Evolutionary conservation across 176 grass and related monocot genomes (phyloP), one percentile per base, ranked within the genome.

Genomic region (Musa schizocarpa): DNA sequence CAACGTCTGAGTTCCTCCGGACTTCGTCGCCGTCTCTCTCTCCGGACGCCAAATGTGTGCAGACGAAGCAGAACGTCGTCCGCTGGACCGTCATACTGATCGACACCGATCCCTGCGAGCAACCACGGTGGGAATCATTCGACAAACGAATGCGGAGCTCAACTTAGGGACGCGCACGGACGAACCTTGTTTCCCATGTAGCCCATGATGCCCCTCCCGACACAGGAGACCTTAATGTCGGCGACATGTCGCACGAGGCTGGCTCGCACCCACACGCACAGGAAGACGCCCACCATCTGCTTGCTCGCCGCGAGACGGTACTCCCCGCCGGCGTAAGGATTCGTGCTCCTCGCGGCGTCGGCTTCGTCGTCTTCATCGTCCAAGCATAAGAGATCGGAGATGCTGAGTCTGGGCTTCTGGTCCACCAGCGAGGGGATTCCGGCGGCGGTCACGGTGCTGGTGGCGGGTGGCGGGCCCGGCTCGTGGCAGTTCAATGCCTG

Each of bases 131-230:
- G 48, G 54, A 49, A 27, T 11, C 61, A 59, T 14, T 20, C 12
- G 24, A 72, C 52, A 14, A 69, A 27, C 68, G 52, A 9, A 49
- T 54, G 43, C 2, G 14, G 69, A 50, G 13, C 48, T 7, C 13
- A n/a, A 55, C 19, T n/a, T 3, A 71, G 13, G 63, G 21, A 14
- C 53, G n/a, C 10, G 20, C 43, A 1, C 14, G 13, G n/a, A 43
- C 16, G 3, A 27, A 86, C 92, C 92, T 97, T 97, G 17, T 97
- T 98, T 8, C 94, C 94, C 94, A 93, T 93, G 90, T 88, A 93
- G 0, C 94, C 94, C 94, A 98, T 91, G 74, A 98, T 85, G 52
- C 94, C 94, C 82, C 82, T 78, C 9, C 94, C 80, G 9, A 98
- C 86, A 11, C 84, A 89, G 0, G 94, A 91, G 23, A 93, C 88